phyloP scores from a whole-genome alignment of 2,329 filamentous ascomycete species.

The Gaeumannomyces tritici region DNA sequence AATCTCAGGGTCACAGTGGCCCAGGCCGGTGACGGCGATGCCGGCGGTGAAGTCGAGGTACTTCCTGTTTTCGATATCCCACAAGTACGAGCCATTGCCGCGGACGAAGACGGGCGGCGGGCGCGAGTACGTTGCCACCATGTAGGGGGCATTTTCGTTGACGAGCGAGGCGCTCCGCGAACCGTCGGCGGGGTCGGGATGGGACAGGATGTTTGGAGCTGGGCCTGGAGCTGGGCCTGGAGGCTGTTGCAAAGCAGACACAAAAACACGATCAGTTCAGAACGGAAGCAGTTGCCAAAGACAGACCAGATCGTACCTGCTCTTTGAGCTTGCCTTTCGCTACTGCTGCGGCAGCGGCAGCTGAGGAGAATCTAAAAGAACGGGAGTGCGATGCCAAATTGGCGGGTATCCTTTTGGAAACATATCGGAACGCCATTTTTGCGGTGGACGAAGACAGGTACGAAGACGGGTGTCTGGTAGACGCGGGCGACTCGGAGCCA shows the following conservation, averaged over 20 bases:
- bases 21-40: constrained; percentile 89
- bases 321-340: background rate
- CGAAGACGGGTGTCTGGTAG: background rate
- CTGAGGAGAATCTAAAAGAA: constrained; percentile 1
- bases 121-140: constrained; percentile 92
- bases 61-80: constrained; percentile 78
- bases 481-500: background rate
- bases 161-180: constrained; percentile 59
- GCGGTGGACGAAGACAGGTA: background rate
- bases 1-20: constrained; percentile 79
- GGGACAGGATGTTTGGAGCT: constrained; percentile 1
- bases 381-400: constrained; percentile 3
- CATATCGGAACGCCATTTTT: constrained; percentile 2
- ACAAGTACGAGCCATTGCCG: constrained; percentile 80
- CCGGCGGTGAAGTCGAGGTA: constrained; percentile 95
- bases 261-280: background rate
- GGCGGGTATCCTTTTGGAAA: constrained; percentile 3
- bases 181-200: constrained; percentile 4
- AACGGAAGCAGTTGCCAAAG: background rate
- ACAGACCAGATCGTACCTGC: constrained; percentile 3
- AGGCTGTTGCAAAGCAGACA: background rate
- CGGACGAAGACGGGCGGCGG: constrained; percentile 83
- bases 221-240: too few species aligned
- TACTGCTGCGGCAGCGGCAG: background rate
- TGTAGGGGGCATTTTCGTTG: constrained; percentile 68